Conservation (phyloP, 371 early-diverging fungal species). For the Entomophthora muscae region DNA sequence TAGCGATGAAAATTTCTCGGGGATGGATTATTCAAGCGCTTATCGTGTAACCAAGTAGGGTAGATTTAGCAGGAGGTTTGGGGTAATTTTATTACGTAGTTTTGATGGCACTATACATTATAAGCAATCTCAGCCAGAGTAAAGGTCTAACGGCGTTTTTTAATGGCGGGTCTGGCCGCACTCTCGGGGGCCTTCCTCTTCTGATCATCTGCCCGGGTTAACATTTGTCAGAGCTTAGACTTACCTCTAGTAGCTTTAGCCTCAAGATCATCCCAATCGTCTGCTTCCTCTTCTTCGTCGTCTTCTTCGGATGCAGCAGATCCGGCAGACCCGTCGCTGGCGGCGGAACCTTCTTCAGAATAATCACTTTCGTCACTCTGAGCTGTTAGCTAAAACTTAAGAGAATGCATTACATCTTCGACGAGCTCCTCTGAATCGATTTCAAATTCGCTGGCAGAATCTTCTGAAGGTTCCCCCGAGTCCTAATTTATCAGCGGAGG, state of each 20-base stretch:
- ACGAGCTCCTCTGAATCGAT: conserved; percentile 27
- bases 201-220: neutral
- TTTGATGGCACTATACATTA: neutral
- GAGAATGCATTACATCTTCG: conserved; percentile 15
- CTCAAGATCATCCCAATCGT: conserved; percentile 68
- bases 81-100: neutral
- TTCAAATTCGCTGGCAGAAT: conserved; percentile 30
- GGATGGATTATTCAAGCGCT: too few species aligned
- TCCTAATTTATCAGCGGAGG: neutral
- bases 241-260: conserved; percentile 48
- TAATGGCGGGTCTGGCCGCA: neutral
- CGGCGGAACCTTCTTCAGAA: conserved; percentile 17
- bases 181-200: neutral
- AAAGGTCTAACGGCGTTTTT: neutral
- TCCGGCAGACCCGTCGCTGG: neutral
- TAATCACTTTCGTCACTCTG: conserved; percentile 23
- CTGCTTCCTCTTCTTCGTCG: conserved; percentile 18
- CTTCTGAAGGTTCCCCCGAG: conserved; percentile 10
- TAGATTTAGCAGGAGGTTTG: too few species aligned
- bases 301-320: conserved; percentile 10
- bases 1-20: too few species aligned
- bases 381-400: neutral
- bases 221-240: neutral
- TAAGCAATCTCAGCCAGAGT: neutral
- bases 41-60: too few species aligned